Evolutionary conservation across 1,284 basidiomycete genomes (phyloP).

Genomic region (Marasmius oreades): DNA sequence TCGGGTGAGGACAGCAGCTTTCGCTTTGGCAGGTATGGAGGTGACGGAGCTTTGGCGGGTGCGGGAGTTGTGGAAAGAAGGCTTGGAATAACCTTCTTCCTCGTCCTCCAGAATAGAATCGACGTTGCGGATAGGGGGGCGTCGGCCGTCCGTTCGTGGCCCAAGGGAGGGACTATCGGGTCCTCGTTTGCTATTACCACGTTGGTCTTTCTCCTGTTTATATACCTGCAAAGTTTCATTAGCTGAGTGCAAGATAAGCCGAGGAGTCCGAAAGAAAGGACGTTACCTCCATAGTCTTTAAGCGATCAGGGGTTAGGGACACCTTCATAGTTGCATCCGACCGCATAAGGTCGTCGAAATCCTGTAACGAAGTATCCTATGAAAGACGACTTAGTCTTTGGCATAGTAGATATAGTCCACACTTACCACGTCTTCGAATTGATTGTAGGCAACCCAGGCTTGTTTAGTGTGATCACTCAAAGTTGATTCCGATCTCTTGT

Average conservation of each 20-base stretch:
- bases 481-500: constrained; percentile 51
- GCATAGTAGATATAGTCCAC: background rate
- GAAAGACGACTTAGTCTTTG: background rate
- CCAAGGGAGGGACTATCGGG: constrained; percentile 31
- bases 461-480: constrained; percentile 46
- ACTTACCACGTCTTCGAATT: constrained; percentile 10
- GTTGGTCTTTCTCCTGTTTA: constrained; percentile 48
- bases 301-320: constrained; percentile 88
- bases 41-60: constrained; percentile 32
- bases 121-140: constrained; percentile 47
- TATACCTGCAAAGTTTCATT: constrained; percentile 43
- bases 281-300: constrained; percentile 86
- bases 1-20: constrained; percentile 24
- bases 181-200: constrained; percentile 21
- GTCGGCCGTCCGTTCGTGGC: constrained; percentile 36
- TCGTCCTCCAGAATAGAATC: constrained; percentile 61
- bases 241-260: constrained; percentile 27
- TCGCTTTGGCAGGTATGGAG: constrained; percentile 23
- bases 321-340: constrained; percentile 91
- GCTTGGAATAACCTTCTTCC: constrained; percentile 33
- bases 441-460: constrained; percentile 23
- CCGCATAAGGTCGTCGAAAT: constrained; percentile 89
- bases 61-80: constrained; percentile 21
- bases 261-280: constrained; percentile 18
- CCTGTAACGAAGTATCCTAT: constrained; percentile 57